Percentiles rank a stretch among this genome's conserved stretches.
These are phyloP conservation scores for Ilyonectria sp. DNA, from an alignment of 2,329 filamentous ascomycete species.

Conservation along the genomic window DNA sequence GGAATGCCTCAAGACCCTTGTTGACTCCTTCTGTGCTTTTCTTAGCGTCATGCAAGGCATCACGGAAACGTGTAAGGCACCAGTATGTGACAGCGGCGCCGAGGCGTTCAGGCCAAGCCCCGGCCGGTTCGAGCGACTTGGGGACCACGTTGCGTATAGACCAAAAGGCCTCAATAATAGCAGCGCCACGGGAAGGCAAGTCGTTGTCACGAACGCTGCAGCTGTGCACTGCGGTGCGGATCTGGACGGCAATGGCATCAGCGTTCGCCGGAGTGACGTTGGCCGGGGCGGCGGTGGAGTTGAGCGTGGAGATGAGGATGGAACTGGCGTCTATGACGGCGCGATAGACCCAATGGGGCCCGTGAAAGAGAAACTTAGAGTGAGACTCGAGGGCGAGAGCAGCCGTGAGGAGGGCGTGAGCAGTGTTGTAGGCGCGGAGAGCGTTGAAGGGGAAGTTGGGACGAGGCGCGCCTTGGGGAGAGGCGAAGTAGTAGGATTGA, in stretches of 20 bases:
- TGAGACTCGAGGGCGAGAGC: constrained; percentile 60
- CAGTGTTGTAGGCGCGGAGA: constrained; percentile 64
- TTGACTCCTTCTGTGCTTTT: constrained; percentile 50
- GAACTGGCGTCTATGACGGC: constrained; percentile 62
- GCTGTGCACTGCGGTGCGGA: constrained; percentile 55
- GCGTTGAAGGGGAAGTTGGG: constrained; percentile 60
- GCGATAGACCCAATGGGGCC: constrained; percentile 66
- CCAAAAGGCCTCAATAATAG: constrained; percentile 67
- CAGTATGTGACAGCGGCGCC: constrained; percentile 66
- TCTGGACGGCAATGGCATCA: constrained; percentile 49
- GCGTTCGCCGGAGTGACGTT: constrained; percentile 52
- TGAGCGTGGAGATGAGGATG: constrained; percentile 62
- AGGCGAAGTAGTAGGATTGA: constrained; percentile 67
- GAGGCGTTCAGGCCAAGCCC: constrained; percentile 62
- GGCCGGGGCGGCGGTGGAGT: constrained; percentile 58
- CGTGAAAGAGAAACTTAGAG: constrained; percentile 59
- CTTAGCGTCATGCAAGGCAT: constrained; percentile 57
- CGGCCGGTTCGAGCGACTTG: constrained; percentile 57
- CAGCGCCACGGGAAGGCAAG: constrained; percentile 60
- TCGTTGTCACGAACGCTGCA: constrained; percentile 66
- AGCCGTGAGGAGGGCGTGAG: constrained; percentile 61
- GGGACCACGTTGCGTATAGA: constrained; percentile 56
- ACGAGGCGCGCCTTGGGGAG: constrained; percentile 56
- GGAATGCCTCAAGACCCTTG: constrained; percentile 49
- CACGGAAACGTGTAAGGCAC: constrained; percentile 64